Percentiles rank a stretch among this genome's conserved stretches.
phyloP scores from a whole-genome alignment of 768 basidiomycete species.

The Cubamyces sp. region DNA sequence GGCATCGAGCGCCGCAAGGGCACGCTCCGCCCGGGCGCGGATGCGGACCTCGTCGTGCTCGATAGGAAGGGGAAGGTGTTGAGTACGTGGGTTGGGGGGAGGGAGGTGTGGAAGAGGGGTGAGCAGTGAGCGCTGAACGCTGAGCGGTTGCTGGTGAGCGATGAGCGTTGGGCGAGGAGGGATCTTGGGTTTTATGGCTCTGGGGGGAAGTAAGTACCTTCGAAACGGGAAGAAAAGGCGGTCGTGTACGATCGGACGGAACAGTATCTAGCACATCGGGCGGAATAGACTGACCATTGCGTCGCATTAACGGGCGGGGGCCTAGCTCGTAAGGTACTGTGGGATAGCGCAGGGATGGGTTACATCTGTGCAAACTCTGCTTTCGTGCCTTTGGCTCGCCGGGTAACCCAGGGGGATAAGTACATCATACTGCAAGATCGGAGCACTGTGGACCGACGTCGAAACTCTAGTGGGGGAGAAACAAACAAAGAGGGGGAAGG shows the following conservation, averaged over 20 bases:
- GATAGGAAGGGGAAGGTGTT: conserved; percentile 67
- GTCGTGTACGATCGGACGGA: conserved; percentile 2
- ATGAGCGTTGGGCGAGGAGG: not conserved
- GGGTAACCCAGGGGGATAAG: not conserved
- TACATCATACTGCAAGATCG: not conserved
- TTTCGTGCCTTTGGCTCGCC: conserved; percentile 14
- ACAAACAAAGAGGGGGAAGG: not conserved
- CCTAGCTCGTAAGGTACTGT: too few species aligned
- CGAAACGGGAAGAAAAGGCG: too few species aligned
- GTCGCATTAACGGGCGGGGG: conserved; percentile 9
- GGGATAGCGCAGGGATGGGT: not conserved
- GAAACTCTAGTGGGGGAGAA: not conserved
- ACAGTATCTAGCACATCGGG: not conserved
- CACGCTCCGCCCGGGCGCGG: conserved; percentile 77
- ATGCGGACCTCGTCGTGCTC: conserved; percentile 84
- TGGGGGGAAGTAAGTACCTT: too few species aligned
- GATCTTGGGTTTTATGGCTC: too few species aligned
- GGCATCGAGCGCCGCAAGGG: conserved; percentile 82
- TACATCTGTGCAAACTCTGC: not conserved
- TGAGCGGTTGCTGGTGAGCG: not conserved
- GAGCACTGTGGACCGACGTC: too few species aligned
- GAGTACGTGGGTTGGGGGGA: conserved; percentile 79
- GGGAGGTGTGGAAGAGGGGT: conserved; percentile 62
- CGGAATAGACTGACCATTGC: conserved; percentile 4
- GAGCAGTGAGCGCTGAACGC: not conserved